Base-by-base conservation (phyloP, 129 eudicot genomes). In the Escallonia herrerae region DNA sequence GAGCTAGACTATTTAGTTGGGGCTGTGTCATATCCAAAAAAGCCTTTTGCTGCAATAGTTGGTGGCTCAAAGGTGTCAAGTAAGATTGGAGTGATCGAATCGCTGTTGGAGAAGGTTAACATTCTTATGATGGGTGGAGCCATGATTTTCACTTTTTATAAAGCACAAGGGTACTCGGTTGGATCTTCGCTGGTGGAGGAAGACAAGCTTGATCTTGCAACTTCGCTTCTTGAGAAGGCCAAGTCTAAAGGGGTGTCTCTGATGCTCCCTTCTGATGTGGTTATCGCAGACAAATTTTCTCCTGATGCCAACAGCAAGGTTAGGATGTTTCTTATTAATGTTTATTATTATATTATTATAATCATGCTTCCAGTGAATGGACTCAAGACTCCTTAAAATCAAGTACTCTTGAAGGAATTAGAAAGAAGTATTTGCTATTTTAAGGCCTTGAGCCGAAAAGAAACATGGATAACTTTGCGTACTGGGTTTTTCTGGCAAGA, bases 11-110 rank as follows among this genome's bases (percentile, higher is more conserved):
- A 91, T 78, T 75, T 91, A 37, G 97, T 84, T 70, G 97, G 94
- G 67, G 94, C 95, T 58, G 97, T 91, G 39, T 66, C 97, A 38
- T 84, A 81, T 62, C 97, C 97, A 47, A 82, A 79, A 74, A 91
- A 81, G 77, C 97, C 97, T 64, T 91, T 91, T 72, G 97, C 97
- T 66, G 97, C 97, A 9, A 91, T 91, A 71, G 97, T 91, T 79
- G 97, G 97, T 60, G 97, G 97, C 11, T 74, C 95, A 49, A 90
- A 90, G 84, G 97, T 91, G 15, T 91, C 97, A 48, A 71, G 80
- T 47, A 90, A 90, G 77, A 90, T 90, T 61, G 95, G 95, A 66
- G 97, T 90, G 43, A 90, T 90, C 2, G 97, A 90, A 72, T 87
- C 93, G 13, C 65, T 87, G n/a, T 74, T 90, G 66, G 81, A 60